Evolutionary conservation across 2,329 filamentous ascomycete species (phyloP).

Genomic region (Arthrinium phaeospermum): DNA sequence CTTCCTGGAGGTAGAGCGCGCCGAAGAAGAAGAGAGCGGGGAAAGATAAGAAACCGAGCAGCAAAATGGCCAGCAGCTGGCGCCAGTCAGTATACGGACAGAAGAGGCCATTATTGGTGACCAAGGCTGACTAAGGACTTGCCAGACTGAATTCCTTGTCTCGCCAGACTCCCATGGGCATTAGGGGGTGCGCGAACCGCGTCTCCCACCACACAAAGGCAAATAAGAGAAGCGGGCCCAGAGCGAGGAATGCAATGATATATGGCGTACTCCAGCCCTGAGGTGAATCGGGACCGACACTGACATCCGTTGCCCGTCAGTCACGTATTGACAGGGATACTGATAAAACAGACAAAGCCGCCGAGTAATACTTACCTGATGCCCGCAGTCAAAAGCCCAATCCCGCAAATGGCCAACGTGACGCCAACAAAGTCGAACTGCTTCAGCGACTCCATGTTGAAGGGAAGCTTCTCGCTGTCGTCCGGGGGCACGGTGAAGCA

Average conservation of each 20-base stretch:
- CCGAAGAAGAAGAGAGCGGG: slow-evolving; percentile 66
- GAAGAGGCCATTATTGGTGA: neutral
- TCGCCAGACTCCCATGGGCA: slow-evolving; percentile 61
- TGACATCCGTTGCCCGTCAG: neutral
- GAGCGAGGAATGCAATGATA: slow-evolving; percentile 65
- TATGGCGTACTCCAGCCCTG: slow-evolving; percentile 67
- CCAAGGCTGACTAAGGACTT: slow-evolving; percentile 31
- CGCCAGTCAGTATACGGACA: neutral
- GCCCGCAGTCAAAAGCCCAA: slow-evolving; percentile 68
- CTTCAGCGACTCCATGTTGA: slow-evolving; percentile 49
- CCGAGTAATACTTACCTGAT: slow-evolving; percentile 44
- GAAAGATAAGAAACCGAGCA: slow-evolving; percentile 67
- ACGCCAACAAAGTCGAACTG: slow-evolving; percentile 68
- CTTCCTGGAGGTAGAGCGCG: slow-evolving; percentile 67
- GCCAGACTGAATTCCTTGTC: slow-evolving; percentile 70
- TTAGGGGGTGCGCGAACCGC: slow-evolving; percentile 53
- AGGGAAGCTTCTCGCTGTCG: slow-evolving; percentile 41
- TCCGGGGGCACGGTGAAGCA: slow-evolving; percentile 66
- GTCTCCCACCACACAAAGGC: slow-evolving; percentile 69
- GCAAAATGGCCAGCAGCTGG: neutral
- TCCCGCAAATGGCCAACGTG: slow-evolving; percentile 65
- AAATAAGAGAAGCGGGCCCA: slow-evolving; percentile 61
- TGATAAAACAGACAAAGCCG: slow-evolving; percentile 52
- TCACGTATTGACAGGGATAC: neutral
- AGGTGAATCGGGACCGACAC: neutral